Base-by-base conservation (phyloP, 2,329 filamentous ascomycete genomes). In the Colletotrichum lupini region DNA sequence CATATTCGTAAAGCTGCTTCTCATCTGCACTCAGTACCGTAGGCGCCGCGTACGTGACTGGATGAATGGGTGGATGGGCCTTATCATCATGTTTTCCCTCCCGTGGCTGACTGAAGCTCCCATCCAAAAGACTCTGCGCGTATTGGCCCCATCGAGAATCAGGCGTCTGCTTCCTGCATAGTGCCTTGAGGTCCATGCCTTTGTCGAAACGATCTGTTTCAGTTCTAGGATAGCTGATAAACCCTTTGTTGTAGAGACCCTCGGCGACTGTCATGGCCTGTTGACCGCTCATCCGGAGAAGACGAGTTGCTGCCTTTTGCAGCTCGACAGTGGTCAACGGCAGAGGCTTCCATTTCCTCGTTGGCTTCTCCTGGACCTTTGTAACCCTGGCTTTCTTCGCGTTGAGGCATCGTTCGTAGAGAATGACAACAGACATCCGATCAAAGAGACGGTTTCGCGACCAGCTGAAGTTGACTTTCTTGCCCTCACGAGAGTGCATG, bases 141-240 rank as follows among this genome's bases (percentile, higher is more conserved):
- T 95, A 98, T 24, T 84, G 80, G 0, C 95, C 95, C 97, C 96
- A 99, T 75, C 87, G 84, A 55, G 85, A 84, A 79, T 95, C 94
- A 72, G 92, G 91, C 1, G 90, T 91, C 81, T 99, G 97, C 79
- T 97, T 98, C 78, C 94, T 91, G 22, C 98, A 89, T 9, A 99
- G 85, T 26, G 88, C 89, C 75, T 90, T 91, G 24, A 99, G 87
- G 80, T 98, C 92, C 85, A 98, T 98, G 5, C 90, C 96, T 78
- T 91, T 91, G 79, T 98, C 95, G 79, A 98, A 99, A 37, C 96
- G 93, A 81, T 99, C 97, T 0, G 97, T 99, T 82, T 99, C 97
- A 0, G 97, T 99, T 82, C 97, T 92, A 1, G 97, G 97, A 82
- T 99, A 99, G 82, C 95, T 98, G 83, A 99, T 98, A 83, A 95